Evolutionary conservation across 495 filamentous ascomycete genomes (phyloP).

Genomic region (Mycothermus thermophilus): DNA sequence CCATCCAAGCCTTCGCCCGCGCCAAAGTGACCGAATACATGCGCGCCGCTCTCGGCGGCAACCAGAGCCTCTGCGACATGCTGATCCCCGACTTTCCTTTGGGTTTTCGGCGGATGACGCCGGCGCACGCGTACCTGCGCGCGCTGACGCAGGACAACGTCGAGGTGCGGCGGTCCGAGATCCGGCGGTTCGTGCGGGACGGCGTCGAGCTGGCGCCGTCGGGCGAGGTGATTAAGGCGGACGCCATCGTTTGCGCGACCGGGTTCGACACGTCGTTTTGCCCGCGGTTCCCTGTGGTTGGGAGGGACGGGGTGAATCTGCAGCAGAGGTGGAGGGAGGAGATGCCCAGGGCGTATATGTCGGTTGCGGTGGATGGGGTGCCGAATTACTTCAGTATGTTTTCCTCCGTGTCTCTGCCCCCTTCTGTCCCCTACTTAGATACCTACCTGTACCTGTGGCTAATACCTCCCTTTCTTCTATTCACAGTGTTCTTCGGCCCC

Average conservation of each 20-base stretch:
- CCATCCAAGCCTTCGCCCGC: slow-evolving; percentile 21
- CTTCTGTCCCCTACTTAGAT: not conserved
- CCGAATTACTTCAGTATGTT: slow-evolving; percentile 38
- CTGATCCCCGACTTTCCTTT: slow-evolving; percentile 54
- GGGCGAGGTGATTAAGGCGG: slow-evolving; percentile 40
- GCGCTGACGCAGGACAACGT: slow-evolving; percentile 48
- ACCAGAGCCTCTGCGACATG: slow-evolving; percentile 30
- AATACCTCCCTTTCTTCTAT: slow-evolving; percentile 11
- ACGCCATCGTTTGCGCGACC: slow-evolving; percentile 57
- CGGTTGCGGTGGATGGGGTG: slow-evolving; percentile 28
- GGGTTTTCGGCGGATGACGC: slow-evolving; percentile 53
- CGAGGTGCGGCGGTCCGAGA: slow-evolving; percentile 41
- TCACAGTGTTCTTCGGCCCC: slow-evolving; percentile 31
- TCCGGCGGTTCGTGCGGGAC: slow-evolving; percentile 42
- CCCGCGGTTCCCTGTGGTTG: slow-evolving; percentile 47
- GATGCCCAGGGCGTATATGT: slow-evolving; percentile 31
- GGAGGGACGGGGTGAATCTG: slow-evolving; percentile 33
- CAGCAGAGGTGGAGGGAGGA: slow-evolving; percentile 27
- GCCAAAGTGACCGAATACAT: slow-evolving; percentile 30
- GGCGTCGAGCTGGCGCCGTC: slow-evolving; percentile 45
- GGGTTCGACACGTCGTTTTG: slow-evolving; percentile 50
- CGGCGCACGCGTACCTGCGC: slow-evolving; percentile 53
- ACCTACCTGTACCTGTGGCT: not conserved
- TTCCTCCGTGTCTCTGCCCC: too few relatives aligned
- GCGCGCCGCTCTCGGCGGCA: slow-evolving; percentile 29